Conservation (phyloP, 371 early-diverging fungal species). For the Mucor irregularis region DNA sequence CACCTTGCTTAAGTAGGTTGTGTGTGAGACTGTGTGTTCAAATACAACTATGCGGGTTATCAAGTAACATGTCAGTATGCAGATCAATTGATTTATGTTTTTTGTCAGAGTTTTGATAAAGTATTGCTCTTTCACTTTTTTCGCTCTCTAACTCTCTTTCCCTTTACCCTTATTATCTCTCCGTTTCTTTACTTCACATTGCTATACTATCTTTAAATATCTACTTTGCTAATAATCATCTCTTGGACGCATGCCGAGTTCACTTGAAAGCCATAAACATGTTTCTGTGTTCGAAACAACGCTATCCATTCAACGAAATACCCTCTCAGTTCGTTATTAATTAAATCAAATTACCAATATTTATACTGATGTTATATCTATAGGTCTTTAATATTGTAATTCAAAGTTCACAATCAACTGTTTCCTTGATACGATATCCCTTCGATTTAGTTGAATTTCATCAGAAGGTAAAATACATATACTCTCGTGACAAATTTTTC, state of each 20-base stretch:
- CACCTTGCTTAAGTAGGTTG: too few species aligned
- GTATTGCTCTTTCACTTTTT: not conserved
- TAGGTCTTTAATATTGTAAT: constrained; percentile 63
- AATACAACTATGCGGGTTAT: too few species aligned
- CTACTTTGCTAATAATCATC: not conserved
- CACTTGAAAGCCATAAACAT: not conserved
- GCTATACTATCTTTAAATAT: not conserved
- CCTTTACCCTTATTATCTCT: not conserved
- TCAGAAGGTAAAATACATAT: constrained; percentile 37
- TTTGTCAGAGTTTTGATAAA: too few species aligned
- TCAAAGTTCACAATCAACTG: constrained; percentile 45
- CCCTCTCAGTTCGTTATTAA: constrained; percentile 37
- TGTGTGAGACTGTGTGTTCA: not conserved
- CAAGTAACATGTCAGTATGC: constrained; percentile 10
- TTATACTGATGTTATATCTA: not conserved
- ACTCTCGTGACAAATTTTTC: not conserved
- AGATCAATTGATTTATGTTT: constrained; percentile 22
- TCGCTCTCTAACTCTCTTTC: too few species aligned
- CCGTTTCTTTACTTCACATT: not conserved
- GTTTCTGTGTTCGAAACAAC: constrained; percentile 47
- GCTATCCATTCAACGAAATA: constrained; percentile 31
- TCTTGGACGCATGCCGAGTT: constrained; percentile 3
- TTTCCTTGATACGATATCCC: constrained; percentile 57
- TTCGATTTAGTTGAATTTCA: constrained; percentile 65
- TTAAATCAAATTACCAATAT: too few species aligned